Evolutionary conservation across 179 eudicot genomes (phyloP), one percentile per base, ranked within the genome.

Genomic region (Nepenthes alata): DNA sequence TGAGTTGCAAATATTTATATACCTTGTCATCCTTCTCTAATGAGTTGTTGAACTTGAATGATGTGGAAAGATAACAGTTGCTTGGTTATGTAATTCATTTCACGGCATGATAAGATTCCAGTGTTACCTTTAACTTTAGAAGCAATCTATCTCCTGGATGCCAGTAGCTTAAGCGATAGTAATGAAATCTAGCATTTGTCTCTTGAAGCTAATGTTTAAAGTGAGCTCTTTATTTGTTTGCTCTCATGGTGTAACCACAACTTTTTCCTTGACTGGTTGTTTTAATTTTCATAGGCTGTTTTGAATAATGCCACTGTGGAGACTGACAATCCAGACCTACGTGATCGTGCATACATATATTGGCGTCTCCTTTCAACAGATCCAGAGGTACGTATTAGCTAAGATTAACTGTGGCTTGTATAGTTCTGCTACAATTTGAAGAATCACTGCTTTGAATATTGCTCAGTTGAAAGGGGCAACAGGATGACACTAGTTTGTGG

Each of bases 351-450:
- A 53, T 86, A 93, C 70, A 93, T 93, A 58, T 93, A 93, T 67
- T 93, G 98, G 98, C 96, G 96, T 49, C 96, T 93, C 71, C 96
- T 93, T 54, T 93, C 98, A 58, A 93, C 96, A 57, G 98, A 93
- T 79, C 98, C 98, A 9, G 98, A 93, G 98, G 98, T 91, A 53
- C 60, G 72, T 70, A 55, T 63, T 56, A 2, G 52, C 3, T 12
- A 37, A 34, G 59, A 55, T 57, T 35, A 35, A 11, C 5, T 34
- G 41, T 5, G 59, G 41, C 34, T 3, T 57, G 39, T 57, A 34
- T 57, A 57, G 2, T 11, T 52, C 34, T 52, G 34, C 25, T 52
- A 52, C 15, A 14, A 1, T 10, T 6, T 49, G 11, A 14, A 4
- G n/a, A 1, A 12, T 9, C 3, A 49, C 11, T 49, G 11, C n/a